phyloP scores from a whole-genome alignment of 2,329 filamentous ascomycete species.

The Leptographium galeiforme region DNA sequence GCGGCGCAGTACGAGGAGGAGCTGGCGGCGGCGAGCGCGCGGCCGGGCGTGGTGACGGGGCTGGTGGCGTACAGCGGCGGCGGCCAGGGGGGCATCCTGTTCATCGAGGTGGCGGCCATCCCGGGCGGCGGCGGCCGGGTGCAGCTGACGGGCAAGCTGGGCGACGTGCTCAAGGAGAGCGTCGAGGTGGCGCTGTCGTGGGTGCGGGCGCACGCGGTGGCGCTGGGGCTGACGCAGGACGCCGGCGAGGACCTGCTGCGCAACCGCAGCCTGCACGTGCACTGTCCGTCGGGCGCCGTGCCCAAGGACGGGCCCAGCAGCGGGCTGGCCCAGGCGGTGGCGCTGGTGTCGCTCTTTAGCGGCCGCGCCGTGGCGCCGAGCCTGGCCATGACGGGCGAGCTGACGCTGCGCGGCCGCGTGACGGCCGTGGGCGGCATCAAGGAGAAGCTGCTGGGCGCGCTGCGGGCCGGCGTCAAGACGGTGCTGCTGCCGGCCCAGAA shows the following conservation, averaged over 20 bases:
- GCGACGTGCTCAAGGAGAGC: constrained; percentile 91
- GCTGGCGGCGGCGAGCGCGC: constrained; percentile 71
- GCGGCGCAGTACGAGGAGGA: constrained; percentile 93
- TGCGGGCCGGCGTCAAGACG: constrained; percentile 87
- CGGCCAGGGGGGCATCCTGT: constrained; percentile 88
- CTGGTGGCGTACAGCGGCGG: constrained; percentile 89
- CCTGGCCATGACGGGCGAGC: constrained; percentile 85
- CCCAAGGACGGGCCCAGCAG: constrained; percentile 85
- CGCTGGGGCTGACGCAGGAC: constrained; percentile 70
- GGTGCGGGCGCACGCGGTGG: constrained; percentile 93
- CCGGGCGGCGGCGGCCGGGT: constrained; percentile 83
- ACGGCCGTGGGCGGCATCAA: constrained; percentile 96
- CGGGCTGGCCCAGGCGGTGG: constrained; percentile 87
- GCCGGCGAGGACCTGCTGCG: constrained; percentile 91
- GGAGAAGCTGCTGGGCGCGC: constrained; percentile 92
- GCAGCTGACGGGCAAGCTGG: constrained; percentile 90
- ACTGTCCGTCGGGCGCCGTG: constrained; percentile 88
- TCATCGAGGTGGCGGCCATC: constrained; percentile 98
- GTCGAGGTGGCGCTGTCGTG: constrained; percentile 93
- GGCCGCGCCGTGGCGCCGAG: constrained; percentile 77
- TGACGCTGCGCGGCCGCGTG: constrained; percentile 74
- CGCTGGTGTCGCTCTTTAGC: constrained; percentile 79
- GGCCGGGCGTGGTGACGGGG: constrained; percentile 88
- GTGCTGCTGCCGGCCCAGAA: constrained; percentile 82
- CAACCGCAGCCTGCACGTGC: constrained; percentile 83